Percentiles rank a stretch among this genome's conserved stretches.
These are phyloP conservation scores for Arachnopeziza araneosa DNA, from an alignment of 2,329 filamentous ascomycete genomes.

Conservation along the genomic window DNA sequence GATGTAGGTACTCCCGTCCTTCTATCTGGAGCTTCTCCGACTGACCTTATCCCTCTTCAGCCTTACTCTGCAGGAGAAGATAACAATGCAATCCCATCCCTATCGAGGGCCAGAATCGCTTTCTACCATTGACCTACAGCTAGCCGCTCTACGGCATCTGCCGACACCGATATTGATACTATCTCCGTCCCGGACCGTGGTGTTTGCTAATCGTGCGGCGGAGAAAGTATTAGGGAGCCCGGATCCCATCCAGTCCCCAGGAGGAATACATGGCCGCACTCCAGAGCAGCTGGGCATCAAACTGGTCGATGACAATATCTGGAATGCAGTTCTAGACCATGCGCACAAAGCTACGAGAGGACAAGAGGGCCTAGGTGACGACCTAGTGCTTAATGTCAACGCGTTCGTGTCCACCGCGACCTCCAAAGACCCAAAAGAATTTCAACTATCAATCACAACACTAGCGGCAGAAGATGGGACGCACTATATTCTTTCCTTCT, in stretches of 20 bases:
- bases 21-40: background rate
- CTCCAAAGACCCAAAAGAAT: background rate
- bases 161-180: conserved; percentile 20
- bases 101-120: background rate
- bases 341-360: background rate
- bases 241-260: conserved; percentile 4
- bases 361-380: background rate
- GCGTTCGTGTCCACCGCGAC: conserved; percentile 5
- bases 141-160: conserved; percentile 16
- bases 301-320: conserved; percentile 9
- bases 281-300: conserved; percentile 13
- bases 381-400: conserved; percentile 3
- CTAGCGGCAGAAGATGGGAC: conserved; percentile 7
- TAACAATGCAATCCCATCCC: conserved; percentile 3
- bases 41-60: background rate
- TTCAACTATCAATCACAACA: conserved; percentile 11
- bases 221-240: conserved; percentile 6
- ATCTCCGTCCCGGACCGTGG: conserved; percentile 8
- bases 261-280: conserved; percentile 4
- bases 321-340: conserved; percentile 11
- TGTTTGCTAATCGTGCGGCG: conserved; percentile 17
- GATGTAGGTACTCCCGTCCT: background rate
- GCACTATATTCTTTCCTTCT: conserved; percentile 9
- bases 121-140: conserved; percentile 14
- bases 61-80: background rate